Evolutionary conservation across 805 yeast genomes (phyloP).

Genomic region (Sugiyamaella floridensis): DNA sequence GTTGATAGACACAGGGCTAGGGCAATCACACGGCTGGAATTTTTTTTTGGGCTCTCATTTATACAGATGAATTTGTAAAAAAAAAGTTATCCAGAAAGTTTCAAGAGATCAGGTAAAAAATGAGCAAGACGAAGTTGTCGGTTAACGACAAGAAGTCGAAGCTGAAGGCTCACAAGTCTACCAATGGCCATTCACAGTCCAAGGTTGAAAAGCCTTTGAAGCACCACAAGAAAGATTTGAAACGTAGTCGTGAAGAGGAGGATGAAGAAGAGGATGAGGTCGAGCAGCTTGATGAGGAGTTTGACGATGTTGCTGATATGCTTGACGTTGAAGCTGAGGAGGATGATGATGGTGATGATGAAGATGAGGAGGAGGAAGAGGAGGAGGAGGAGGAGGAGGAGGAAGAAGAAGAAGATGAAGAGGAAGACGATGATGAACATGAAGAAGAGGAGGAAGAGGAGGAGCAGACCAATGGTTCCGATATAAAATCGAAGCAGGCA

Average conservation of each 20-base stretch:
- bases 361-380: too few species aligned
- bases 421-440: constrained; percentile 26
- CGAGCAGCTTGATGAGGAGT: constrained; percentile 20
- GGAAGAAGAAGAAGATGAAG: constrained; percentile 25
- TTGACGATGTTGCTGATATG: constrained; percentile 19
- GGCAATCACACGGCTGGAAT: not conserved
- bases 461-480: constrained; percentile 6
- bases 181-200: too few species aligned
- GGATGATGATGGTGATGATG: constrained; percentile 19
- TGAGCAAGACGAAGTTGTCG: not conserved
- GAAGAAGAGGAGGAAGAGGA: constrained; percentile 17
- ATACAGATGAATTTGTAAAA: not conserved
- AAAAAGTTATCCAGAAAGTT: not conserved
- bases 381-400: constrained; percentile 24
- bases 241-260: constrained; percentile 2
- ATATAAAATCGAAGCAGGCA: not conserved
- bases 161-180: not conserved
- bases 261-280: constrained; percentile 16
- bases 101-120: not conserved
- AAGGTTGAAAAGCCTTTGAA: not conserved
- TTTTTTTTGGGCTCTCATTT: not conserved
- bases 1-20: not conserved
- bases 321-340: constrained; percentile 21
- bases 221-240: constrained; percentile 1
- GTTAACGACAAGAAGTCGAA: not conserved